Evolutionary conservation across 1,284 basidiomycete genomes (phyloP), one percentile per base, ranked within the genome.

Genomic region (Microbotryomycetes sp.): DNA sequence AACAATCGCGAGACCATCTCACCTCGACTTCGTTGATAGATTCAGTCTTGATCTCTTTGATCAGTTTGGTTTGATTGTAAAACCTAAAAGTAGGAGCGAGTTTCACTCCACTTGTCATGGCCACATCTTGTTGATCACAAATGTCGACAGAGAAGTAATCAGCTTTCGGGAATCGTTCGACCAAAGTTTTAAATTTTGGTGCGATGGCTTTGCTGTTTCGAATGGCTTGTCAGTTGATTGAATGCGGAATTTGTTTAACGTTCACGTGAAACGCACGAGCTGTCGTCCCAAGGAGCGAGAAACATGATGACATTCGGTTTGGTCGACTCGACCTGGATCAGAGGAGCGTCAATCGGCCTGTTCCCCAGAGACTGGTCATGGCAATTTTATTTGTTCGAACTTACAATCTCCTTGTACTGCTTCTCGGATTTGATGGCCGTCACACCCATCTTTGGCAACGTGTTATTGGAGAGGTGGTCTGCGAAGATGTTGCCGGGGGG

Each of bases 281-380:
- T 55, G 29, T 65, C 63, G 26, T 67, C 66, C 66, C 66, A 67
- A 9, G 66, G 66, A 15, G 66, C 66, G n/a, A 57, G 36, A 30
- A 59, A 62, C 23, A 58, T 47, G 50, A 60, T 42, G 19, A 55
- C 59, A 15, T 49, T 4, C 3, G 16, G 46, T 25, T 22, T 2
- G 25, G 3, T 30, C 25, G 22, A 25, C 29, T 19, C 56, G 36
- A 31, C 19, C 36, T 42, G 36, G 9, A 19, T 19, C 12, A 42
- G 12, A 9, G 36, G 19, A 42, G 19, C 9, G 36, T 42, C 9
- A 42, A 19, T 42, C 9, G 26, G 14, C 50, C 15, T 29, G 15
- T 16, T 26, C 48, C 7, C 7, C 22, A 9, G 12, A 9, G 12
- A 9, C n/a, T 19, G 19, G 4, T 26, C 6, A 5, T 28, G n/a